These are phyloP conservation scores for Stachybotrys chlorohalonatus DNA, from an alignment of 2,329 filamentous ascomycete genomes.

Conservation along the genomic window DNA sequence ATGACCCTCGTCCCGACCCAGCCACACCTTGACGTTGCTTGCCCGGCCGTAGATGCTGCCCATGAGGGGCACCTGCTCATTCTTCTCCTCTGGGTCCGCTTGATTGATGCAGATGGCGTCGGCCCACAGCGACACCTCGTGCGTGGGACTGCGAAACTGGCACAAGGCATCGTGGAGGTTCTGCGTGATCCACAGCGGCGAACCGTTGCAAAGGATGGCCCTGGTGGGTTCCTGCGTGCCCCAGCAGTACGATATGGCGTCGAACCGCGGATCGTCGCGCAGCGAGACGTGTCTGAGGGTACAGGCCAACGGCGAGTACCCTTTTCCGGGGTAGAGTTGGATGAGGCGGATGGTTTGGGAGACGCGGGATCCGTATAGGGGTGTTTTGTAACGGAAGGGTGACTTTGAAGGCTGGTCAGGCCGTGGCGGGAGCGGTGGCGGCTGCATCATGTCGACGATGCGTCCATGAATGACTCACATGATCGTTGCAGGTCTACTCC, in stretches of 20 bases:
- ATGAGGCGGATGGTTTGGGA: neutral
- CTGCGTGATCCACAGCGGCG: neutral
- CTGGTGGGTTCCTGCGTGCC: neutral
- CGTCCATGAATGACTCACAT: no score
- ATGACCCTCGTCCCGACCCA: neutral
- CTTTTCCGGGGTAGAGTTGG: neutral
- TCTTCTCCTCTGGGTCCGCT: neutral
- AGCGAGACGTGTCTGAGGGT: neutral
- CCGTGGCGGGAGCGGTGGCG: neutral
- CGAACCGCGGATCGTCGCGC: neutral
- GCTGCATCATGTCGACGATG: neutral
- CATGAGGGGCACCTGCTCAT: constrained; percentile 1
- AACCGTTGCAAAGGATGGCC: neutral
- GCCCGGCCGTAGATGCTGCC: neutral
- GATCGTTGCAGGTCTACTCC: no score
- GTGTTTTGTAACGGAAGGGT: neutral
- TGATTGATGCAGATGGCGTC: constrained; percentile 1
- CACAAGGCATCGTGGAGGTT: neutral
- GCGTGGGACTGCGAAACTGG: neutral
- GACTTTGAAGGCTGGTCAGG: neutral
- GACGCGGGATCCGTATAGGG: neutral
- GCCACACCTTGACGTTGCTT: constrained; percentile 1
- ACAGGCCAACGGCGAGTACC: neutral
- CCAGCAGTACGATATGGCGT: constrained; percentile 1
- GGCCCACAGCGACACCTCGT: neutral